Evolutionary conservation across 140 eudicot species (phyloP).

Genomic region (Flaveria floridana): DNA sequence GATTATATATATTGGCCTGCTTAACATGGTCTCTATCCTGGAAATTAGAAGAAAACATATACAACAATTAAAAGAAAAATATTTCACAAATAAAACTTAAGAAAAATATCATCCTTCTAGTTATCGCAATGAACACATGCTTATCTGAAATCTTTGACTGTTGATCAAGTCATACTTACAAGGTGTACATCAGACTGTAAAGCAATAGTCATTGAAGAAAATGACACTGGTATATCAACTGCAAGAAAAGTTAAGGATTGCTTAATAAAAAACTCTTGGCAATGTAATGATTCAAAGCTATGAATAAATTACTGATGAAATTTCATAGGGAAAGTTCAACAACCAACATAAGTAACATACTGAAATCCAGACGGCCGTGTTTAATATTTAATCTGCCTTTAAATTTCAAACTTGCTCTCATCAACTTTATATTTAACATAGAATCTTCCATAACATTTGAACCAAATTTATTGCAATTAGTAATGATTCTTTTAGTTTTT

Average conservation of each 20-base stretch:
- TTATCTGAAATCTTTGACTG: neutral
- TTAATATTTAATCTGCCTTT: no score
- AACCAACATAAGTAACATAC: neutral
- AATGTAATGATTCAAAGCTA: neutral
- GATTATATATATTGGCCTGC: conserved; percentile 39
- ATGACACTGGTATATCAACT: conserved; percentile 84
- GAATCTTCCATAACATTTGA: neutral
- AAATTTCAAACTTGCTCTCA: neutral
- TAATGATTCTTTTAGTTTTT: neutral
- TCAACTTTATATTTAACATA: neutral
- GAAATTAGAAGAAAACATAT: conserved; percentile 10
- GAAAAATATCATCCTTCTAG: neutral
- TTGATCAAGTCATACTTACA: conserved; percentile 50
- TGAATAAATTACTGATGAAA: no score
- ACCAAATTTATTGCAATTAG: neutral
- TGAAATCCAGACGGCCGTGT: neutral
- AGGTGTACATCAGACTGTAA: conserved; percentile 68
- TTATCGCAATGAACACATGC: neutral
- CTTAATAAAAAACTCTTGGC: conserved; percentile 2
- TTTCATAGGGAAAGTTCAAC: neutral
- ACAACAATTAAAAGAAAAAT: conserved; percentile 3
- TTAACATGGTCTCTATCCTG: conserved; percentile 46
- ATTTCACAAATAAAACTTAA: neutral
- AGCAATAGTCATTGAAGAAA: conserved; percentile 66
- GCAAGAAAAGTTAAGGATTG: conserved; percentile 38